phyloP scores from a whole-genome alignment of 2,329 filamentous ascomycete genomes.

The Claviceps spartinae region DNA sequence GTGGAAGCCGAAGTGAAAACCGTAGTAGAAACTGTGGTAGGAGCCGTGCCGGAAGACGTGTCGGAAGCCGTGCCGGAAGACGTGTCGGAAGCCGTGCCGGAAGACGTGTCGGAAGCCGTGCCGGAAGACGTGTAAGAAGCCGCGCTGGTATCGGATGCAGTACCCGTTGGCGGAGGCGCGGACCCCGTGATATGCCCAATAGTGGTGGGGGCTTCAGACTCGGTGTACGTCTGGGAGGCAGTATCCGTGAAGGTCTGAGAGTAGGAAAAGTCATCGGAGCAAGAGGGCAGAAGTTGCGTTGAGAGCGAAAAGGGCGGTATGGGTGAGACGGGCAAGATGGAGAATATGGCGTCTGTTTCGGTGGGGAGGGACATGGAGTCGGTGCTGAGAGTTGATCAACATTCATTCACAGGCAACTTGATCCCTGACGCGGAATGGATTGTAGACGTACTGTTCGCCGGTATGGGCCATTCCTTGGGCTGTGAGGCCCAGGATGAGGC shows the following conservation, averaged over 20 bases:
- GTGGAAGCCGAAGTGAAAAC: no score
- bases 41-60: background rate
- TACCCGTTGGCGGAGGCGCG: background rate
- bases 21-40: no score
- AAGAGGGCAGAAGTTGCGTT: background rate
- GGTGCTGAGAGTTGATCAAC: background rate
- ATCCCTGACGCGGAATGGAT: no score
- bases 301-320: background rate
- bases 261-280: background rate
- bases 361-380: conserved; percentile 1
- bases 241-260: no score
- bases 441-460: background rate
- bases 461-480: background rate
- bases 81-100: background rate
- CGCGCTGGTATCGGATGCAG: background rate
- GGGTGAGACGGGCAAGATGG: conserved; percentile 2
- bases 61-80: background rate
- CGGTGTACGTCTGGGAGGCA: no score
- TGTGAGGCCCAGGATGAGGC: background rate
- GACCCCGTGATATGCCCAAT: conserved; percentile 1
- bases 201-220: background rate
- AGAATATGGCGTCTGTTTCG: background rate
- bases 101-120: background rate
- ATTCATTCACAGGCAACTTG: no score
- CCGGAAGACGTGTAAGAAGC: background rate